Percentiles rank a stretch among this genome's conserved stretches.
These are phyloP conservation scores for Pyrenochaeta sp. DNA, from an alignment of 2,329 filamentous ascomycete species.

Conservation along the genomic window DNA sequence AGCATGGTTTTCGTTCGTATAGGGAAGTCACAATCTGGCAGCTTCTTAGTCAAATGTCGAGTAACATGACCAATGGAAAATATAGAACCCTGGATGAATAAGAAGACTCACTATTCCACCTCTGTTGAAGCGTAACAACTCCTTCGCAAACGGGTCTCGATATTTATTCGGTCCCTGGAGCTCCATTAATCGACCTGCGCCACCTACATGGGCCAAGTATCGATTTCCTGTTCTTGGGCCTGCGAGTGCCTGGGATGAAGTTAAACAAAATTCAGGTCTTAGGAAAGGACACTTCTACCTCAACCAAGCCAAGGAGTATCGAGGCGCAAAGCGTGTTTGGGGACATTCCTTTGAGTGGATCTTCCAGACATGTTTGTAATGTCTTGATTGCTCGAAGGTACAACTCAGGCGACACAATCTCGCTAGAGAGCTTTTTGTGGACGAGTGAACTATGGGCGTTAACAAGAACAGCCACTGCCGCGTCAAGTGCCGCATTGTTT, in stretches of 20 bases:
- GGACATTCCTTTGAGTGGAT: conserved; percentile 37
- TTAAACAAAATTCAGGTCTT: no score
- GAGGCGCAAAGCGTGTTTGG: conserved; percentile 45
- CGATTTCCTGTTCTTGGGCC: conserved; percentile 40
- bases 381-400: conserved; percentile 42
- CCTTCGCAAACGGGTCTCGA: conserved; percentile 37
- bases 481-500: conserved; percentile 40
- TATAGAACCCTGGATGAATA: background rate
- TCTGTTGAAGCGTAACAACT: conserved; percentile 40
- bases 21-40: conserved; percentile 41
- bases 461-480: conserved; percentile 40
- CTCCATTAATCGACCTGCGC: conserved; percentile 43
- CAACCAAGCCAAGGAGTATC: conserved; percentile 41
- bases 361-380: conserved; percentile 36
- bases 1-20: conserved; percentile 39
- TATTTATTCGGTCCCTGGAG: conserved; percentile 38
- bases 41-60: conserved; percentile 3
- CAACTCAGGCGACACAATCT: conserved; percentile 34
- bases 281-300: no score
- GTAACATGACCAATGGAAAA: background rate
- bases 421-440: conserved; percentile 26
- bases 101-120: conserved; percentile 38
- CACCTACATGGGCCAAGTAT: conserved; percentile 43
- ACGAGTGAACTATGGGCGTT: conserved; percentile 36
- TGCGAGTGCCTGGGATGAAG: conserved; percentile 43